Evolutionary conservation across 164 flowering plant species (phyloP), one percentile per base, ranked within the genome.

Genomic region (Vitis amurensis): DNA sequence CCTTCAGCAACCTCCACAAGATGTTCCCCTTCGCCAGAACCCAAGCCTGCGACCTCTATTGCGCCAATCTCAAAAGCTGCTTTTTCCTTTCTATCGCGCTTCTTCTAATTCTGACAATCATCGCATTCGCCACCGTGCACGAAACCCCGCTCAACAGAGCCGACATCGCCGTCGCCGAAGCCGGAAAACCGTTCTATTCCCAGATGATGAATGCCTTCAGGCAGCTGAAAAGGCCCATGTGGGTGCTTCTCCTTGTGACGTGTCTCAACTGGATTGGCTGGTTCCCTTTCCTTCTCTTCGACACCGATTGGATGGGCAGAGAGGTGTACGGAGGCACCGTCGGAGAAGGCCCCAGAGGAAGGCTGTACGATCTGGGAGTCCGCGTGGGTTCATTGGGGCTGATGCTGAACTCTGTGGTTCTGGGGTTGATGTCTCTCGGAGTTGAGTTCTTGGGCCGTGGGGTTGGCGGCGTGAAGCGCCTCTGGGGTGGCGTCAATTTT

Each of bases 291-390:
- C 48, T 91, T 61, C 59, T 87, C 30, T 87, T 76, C 72, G 91
- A 91, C 64, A 91, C 96, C 0, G 97, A 90, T 68, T 92, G 97
- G 97, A 87, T 91, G 92, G 96, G 96, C 59, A 75, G 71, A 17
- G 97, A 92, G 76, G 89, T 92, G 53, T 92, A 82, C 71, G 94
- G 96, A 2, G 97, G 17, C 55, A 0, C 59, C 74, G 23, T 62
- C 27, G 19, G 75, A 65, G 9, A 59, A 55, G 14, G 83, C 64
- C 3, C 79, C 72, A 0, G 56, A 53, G 19, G 77, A 73, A 72
- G 23, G 61, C 9, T 70, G 57, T 91, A 92, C 63, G 79, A 76
- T 58, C 31, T 8, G 0, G 96, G 97, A 0, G 96, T 92, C 2
- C 78, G 78, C 0, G 87, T 83, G 0, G 96, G 97, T 0, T 67